Evolutionary conservation across 1,139 yeast species (phyloP).

Genomic region (Zygoascus hellenicus): DNA sequence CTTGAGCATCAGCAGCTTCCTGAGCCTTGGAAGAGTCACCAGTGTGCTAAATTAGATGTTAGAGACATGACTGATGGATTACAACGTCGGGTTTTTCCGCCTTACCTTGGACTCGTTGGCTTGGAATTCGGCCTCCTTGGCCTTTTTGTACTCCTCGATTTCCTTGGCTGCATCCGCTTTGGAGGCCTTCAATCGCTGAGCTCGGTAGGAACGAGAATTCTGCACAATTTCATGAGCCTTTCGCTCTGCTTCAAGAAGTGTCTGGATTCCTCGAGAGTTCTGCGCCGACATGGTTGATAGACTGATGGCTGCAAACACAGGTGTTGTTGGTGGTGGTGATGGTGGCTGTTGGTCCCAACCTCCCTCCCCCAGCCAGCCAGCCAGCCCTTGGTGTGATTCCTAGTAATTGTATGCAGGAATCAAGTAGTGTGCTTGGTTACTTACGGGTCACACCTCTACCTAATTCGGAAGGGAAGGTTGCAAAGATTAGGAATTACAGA

Average conservation of each 20-base stretch:
- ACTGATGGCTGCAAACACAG: neutral
- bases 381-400: no score
- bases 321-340: conserved; percentile 1
- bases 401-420: no score
- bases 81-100: neutral
- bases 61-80: neutral
- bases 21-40: conserved; percentile 64
- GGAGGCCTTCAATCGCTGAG: conserved; percentile 87
- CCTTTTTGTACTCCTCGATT: conserved; percentile 76
- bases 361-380: neutral
- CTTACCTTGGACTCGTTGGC: conserved; percentile 46
- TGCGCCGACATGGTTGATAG: conserved; percentile 35
- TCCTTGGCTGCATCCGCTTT: conserved; percentile 89
- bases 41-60: conserved; percentile 39
- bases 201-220: conserved; percentile 82
- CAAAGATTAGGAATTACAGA: no score
- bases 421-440: no score
- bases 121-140: conserved; percentile 78
- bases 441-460: no score
- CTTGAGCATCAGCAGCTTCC: conserved; percentile 58
- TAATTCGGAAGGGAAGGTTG: no score
- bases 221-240: conserved; percentile 94
- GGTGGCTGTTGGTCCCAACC: neutral
- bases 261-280: conserved; percentile 41
- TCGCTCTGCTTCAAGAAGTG: conserved; percentile 68